Base-by-base conservation (phyloP, 169 alveolate genomes). In the Plasmodium malariae region DNA sequence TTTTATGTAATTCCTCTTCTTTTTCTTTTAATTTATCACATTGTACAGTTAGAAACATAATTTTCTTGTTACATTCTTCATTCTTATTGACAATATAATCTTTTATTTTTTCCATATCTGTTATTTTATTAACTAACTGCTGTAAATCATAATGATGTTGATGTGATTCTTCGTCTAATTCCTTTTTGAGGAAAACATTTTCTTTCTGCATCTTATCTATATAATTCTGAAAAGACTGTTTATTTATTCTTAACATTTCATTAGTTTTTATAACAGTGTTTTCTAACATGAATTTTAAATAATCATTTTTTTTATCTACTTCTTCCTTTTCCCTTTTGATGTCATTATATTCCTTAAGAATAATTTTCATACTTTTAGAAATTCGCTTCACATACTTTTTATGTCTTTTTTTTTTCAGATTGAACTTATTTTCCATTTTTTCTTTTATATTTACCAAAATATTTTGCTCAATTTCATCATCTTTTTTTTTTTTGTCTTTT, bases 71-170 rank as follows among this genome's bases (percentile, higher is more conserved):
- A 57, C 34, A 28, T 63, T 80, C 90, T 59, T 68, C 72, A 48
- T 80, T 80, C 21, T 26, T 34, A 6, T 26, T 65, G 1, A 71
- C 17, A 7, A 54, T 21, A 21, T 51, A 1, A 17, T 65, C 83
- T 67, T 80, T 80, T 0, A 37, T 21, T 19, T 80, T 34, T 48
- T 80, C 90, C 69, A 80, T 21, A 30, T 68, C 43, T 2, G 43
- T 65, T 34, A 80, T 30, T 80, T 80, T 80, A 36, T 68, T 65
- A 4, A 67, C 90, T 51, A 80, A 32, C 37, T 80, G 90, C 40
- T 80, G 90, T 28, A 80, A 69, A 57, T 80, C 90, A 57, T 80
- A 80, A 59, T 80, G 90, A 49, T 80, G 90, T 49, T 80, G 90
- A 24, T 80, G 74, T 1, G 90, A 80, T 80, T 80, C 90, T 80